A percentile compares a stretch with the other conserved stretches of the same genome.
Conservation (phyloP, 2,329 filamentous ascomycete species). For the Fusarium buharicum region DNA sequence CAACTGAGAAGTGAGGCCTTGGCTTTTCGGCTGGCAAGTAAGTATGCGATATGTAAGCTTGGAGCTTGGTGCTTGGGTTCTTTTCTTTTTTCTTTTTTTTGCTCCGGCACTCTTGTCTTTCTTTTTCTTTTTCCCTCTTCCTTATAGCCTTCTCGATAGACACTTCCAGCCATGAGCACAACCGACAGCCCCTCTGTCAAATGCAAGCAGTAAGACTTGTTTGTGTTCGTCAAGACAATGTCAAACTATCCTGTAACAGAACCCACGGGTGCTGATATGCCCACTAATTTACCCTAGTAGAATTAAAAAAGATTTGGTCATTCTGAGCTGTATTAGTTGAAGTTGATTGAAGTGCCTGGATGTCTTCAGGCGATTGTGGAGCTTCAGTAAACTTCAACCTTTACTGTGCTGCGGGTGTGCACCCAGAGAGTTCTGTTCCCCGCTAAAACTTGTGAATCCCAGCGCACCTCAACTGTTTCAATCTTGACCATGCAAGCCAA, state of each 20-base stretch:
- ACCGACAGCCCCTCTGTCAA: not conserved
- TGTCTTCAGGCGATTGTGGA: too few species aligned
- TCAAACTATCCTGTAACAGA: too few species aligned
- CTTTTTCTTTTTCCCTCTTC: not conserved
- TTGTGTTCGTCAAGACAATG: too few species aligned
- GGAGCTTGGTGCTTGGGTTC: too few species aligned
- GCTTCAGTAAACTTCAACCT: too few species aligned
- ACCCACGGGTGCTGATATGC: too few species aligned
- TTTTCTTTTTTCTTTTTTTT: not conserved
- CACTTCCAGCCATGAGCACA: not conserved
- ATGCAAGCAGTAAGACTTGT: not conserved
- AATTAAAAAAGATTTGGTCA: too few species aligned
- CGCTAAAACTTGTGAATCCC: constrained; percentile 24
- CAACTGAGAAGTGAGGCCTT: not conserved
- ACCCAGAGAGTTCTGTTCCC: constrained; percentile 4
- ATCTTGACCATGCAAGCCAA: constrained; percentile 10
- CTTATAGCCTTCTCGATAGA: not conserved
- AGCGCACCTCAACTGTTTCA: constrained; percentile 10
- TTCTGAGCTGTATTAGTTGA: too few species aligned
- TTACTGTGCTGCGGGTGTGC: too few species aligned
- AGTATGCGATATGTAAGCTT: not conserved
- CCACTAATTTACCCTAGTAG: too few species aligned
- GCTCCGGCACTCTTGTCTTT: not conserved
- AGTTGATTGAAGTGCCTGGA: too few species aligned
- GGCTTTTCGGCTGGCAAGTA: not conserved